A percentile compares a stretch with the other conserved stretches of the same genome.
phyloP scores from a whole-genome alignment of 768 basidiomycete species.

The Rhodosporidiobolus sp. region DNA sequence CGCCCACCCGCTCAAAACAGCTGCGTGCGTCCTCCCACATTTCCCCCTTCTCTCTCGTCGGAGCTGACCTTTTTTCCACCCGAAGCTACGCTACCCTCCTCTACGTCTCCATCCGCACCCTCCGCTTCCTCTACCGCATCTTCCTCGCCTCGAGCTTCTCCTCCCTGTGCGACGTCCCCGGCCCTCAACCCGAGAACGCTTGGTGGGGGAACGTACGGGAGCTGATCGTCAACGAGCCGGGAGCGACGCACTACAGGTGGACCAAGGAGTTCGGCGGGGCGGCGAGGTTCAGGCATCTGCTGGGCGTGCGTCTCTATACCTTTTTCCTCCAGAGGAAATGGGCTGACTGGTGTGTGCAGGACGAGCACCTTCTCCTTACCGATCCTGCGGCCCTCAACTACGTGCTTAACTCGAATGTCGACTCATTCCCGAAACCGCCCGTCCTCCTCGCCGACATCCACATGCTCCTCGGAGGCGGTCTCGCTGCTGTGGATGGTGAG shows the following conservation, averaged over 20 bases:
- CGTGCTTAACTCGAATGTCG: constrained; percentile 11
- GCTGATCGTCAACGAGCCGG: constrained; percentile 48
- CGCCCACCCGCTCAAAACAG: not conserved
- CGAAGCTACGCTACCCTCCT: not conserved
- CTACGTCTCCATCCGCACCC: not conserved
- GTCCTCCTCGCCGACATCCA: constrained; percentile 4
- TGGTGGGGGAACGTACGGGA: not conserved
- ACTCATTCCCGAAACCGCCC: constrained; percentile 23
- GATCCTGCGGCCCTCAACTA: constrained; percentile 30
- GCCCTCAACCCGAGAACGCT: not conserved
- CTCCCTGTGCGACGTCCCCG: constrained; percentile 8
- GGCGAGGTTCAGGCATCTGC: constrained; percentile 59
- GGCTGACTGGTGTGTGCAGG: not conserved
- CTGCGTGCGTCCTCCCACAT: not conserved
- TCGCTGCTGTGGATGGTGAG: constrained; percentile 27
- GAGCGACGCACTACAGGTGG: constrained; percentile 59
- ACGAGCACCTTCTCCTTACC: constrained; percentile 19
- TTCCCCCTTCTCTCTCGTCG: not conserved
- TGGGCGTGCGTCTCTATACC: constrained; percentile 53
- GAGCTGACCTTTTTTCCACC: not conserved
- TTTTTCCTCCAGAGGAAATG: too few species aligned
- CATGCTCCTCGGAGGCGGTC: constrained; percentile 23
- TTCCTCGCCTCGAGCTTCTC: constrained; percentile 1
- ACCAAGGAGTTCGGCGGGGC: constrained; percentile 58
- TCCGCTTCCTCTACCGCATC: not conserved